Base-by-base conservation (phyloP, 2,329 filamentous ascomycete species). In the Sordariomycetes sp. region DNA sequence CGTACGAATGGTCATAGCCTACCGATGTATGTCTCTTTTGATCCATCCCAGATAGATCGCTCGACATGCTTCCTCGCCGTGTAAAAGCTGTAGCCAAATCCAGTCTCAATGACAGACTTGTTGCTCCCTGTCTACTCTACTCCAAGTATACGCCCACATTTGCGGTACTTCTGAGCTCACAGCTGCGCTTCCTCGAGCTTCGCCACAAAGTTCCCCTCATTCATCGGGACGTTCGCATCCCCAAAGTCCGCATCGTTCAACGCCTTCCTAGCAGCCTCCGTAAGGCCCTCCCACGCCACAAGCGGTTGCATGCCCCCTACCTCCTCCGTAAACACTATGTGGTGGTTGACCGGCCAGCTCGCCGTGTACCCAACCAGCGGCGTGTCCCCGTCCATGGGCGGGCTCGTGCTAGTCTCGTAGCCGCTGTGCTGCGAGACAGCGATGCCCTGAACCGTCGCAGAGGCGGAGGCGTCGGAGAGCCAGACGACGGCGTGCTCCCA, bases 211-310 rank as follows among this genome's bases (percentile, higher is more conserved):
- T 59, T 62, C n/a, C 52, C 57, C 4, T 68, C 63, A 15, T 67
- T 73, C 59, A 76, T 72, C 1, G 74, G 71, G 45, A 74, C 69
- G 58, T 65, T 73, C 6, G 72, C 74, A 32, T 36, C 55, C 2
- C 73, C 73, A 62, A 74, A 76, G 60, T 74, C 66, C 4, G 70
- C 65, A 32, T 66, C 65, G 39, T 62, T 59, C 3, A 76, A 64
- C 0, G 70, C 73, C 15, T 61, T 65, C 53, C 66, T 64, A 10
- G 70, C 67, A 10, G 62, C 67, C 1, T 63, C 55, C 2, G 70
- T 62, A 59, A 76, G 63, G n/a, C 60, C 64, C 60, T 76, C 74
- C 74, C 74, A 76, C 7, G 72, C 70, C 54, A 74, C 65, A 39
- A 77, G 60, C 1, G 69, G 69, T 61, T 73, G 70, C n/a, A 64